Conservation (phyloP, 2,329 filamentous ascomycete species). For the Elsinoe necatrix region DNA sequence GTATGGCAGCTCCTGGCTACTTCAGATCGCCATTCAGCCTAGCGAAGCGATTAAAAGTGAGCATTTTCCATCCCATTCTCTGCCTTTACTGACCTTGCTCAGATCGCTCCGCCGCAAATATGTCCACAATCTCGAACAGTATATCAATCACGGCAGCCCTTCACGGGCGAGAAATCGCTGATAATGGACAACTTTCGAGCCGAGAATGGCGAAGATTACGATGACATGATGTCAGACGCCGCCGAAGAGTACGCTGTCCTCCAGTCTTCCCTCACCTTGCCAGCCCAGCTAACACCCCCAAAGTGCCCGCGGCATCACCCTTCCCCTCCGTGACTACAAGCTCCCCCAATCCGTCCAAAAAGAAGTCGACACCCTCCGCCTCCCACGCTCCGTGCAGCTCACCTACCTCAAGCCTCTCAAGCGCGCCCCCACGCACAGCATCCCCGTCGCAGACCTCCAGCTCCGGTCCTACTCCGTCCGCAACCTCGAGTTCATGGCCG, state of each 20-base stretch:
- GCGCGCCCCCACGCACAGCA: constrained; percentile 61
- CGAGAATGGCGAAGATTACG: constrained; percentile 17
- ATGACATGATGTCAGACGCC: constrained; percentile 18
- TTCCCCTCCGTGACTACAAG: constrained; percentile 18
- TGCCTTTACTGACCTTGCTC: background rate
- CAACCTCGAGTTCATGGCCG: constrained; percentile 86
- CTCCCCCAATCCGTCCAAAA: constrained; percentile 19
- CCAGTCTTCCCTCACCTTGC: background rate
- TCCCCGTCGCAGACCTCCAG: constrained; percentile 84
- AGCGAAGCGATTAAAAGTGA: constrained; percentile 37
- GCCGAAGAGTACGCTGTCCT: constrained; percentile 15
- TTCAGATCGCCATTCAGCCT: constrained; percentile 36
- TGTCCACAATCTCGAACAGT: constrained; percentile 14
- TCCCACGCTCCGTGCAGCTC: constrained; percentile 74
- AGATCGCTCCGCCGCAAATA: constrained; percentile 19
- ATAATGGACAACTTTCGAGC: constrained; percentile 15
- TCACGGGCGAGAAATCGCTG: constrained; percentile 17
- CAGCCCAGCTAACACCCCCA: constrained; percentile 19
- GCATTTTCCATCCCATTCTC: background rate
- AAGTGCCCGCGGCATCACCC: constrained; percentile 20
- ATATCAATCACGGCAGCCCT: constrained; percentile 20
- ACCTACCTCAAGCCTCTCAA: constrained; percentile 79
- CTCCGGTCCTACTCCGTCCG: constrained; percentile 83
- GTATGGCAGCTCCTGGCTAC: constrained; percentile 39
- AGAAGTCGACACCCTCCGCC: constrained; percentile 40